These are phyloP conservation scores for Fraxinus pennsylvanica DNA, from an alignment of 257 asterid species.

Conservation along the genomic window DNA sequence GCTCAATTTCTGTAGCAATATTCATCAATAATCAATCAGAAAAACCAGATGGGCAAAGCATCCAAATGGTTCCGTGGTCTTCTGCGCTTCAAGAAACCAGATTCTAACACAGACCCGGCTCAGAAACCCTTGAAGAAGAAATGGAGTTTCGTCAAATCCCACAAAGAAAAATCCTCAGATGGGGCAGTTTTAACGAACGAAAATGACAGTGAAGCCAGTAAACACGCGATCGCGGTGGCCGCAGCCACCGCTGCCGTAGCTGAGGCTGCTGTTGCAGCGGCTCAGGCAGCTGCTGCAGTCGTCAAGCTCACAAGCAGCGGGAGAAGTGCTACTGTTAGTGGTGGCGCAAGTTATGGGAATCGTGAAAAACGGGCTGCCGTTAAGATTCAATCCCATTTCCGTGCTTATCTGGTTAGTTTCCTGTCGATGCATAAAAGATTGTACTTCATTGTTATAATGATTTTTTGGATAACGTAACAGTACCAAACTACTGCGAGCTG, in stretches of 20 bases:
- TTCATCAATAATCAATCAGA: background rate
- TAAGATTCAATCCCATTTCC: conserved; percentile 47
- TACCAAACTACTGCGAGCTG: no score
- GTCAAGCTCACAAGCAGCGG: conserved; percentile 65
- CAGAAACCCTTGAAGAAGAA: conserved; percentile 52
- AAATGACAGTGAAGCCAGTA: conserved; percentile 41
- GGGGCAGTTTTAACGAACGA: conserved; percentile 18
- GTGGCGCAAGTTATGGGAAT: conserved; percentile 14
- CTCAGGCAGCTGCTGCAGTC: conserved; percentile 64
- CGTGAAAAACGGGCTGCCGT: conserved; percentile 42
- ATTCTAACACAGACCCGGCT: conserved; percentile 25
- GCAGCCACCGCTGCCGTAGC: no score
- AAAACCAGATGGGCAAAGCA: conserved; percentile 72
- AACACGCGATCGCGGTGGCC: conserved; percentile 51
- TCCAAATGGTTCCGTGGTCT: conserved; percentile 80
- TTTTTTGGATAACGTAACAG: background rate
- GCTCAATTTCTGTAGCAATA: background rate
- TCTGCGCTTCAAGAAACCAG: conserved; percentile 60
- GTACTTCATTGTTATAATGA: background rate
- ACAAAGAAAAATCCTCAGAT: conserved; percentile 27
- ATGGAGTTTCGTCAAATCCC: conserved; percentile 61
- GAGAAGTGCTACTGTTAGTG: conserved; percentile 22
- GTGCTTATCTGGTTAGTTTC: conserved; percentile 49
- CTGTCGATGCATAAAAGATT: background rate
- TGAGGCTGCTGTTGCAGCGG: no score